phyloP scores from a whole-genome alignment of 352 stramenopile species.

The Phytophthora ramorum region DNA sequence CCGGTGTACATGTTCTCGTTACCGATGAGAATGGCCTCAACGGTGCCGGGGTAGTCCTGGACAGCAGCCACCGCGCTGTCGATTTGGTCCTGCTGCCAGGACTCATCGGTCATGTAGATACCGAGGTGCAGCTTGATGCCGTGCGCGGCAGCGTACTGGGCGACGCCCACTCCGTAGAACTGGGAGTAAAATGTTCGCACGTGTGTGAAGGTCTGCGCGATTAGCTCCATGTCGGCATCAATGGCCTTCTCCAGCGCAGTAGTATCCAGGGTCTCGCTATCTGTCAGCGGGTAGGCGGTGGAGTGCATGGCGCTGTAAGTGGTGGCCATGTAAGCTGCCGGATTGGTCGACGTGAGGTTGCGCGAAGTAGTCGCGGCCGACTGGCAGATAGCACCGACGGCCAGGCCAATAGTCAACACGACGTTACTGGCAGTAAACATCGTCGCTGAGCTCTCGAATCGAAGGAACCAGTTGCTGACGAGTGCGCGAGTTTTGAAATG shows the following conservation, averaged over 20 bases:
- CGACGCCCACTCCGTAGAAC: conserved; percentile 56
- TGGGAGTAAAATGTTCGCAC: conserved; percentile 72
- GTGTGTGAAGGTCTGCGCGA: conserved; percentile 58
- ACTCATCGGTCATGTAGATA: conserved; percentile 61
- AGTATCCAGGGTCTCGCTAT: conserved; percentile 36
- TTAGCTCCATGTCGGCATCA: conserved; percentile 57
- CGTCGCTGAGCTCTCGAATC: no score
- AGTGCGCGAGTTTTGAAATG: conserved; percentile 23
- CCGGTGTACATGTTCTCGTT: conserved; percentile 59
- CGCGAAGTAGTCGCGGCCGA: conserved; percentile 11
- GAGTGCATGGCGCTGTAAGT: conserved; percentile 76
- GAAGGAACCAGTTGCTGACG: conserved; percentile 4
- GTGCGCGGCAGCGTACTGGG: conserved; percentile 54
- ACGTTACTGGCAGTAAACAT: conserved; percentile 29
- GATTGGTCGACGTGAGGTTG: conserved; percentile 33
- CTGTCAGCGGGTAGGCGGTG: conserved; percentile 53
- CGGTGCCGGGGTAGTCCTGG: conserved; percentile 53
- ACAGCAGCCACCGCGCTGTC: conserved; percentile 54
- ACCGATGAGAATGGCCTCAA: conserved; percentile 65
- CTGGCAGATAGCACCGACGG: conserved; percentile 10
- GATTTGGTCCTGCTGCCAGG: conserved; percentile 57
- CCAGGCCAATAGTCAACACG: conserved; percentile 17
- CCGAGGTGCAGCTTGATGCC: conserved; percentile 69
- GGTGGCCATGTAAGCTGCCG: conserved; percentile 44
- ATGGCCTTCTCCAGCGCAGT: conserved; percentile 42